Conservation (phyloP, 208 protist genomes). For the Wallacemonas sp. region DNA sequence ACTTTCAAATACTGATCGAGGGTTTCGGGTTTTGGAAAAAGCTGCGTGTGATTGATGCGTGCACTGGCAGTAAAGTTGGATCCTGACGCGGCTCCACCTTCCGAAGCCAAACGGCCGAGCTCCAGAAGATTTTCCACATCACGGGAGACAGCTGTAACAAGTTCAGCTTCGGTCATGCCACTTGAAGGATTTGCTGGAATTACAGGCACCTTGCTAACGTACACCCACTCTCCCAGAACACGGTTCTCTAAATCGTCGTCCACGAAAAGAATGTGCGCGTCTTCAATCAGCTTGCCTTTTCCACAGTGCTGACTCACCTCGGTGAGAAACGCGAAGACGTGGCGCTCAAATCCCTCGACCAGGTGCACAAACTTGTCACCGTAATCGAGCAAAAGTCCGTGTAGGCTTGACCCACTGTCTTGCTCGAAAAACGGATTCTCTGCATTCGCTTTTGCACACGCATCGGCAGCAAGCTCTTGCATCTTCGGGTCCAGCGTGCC, state of each 20-base stretch:
- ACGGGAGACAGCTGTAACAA: slow-evolving; percentile 39
- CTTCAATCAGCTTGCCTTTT: slow-evolving; percentile 20
- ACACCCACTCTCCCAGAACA: slow-evolving; percentile 20
- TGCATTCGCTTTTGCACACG: slow-evolving; percentile 23
- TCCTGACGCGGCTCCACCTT: neutral
- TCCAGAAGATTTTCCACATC: slow-evolving; percentile 60
- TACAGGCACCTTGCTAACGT: slow-evolving; percentile 60
- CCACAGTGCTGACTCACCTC: slow-evolving; percentile 29
- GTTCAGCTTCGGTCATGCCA: slow-evolving; percentile 53
- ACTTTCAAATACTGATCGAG: slow-evolving; percentile 51
- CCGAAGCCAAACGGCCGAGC: slow-evolving; percentile 23
- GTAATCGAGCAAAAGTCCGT: slow-evolving; percentile 62
- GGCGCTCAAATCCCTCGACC: slow-evolving; percentile 59
- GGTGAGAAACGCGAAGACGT: slow-evolving; percentile 48
- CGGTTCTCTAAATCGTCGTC: slow-evolving; percentile 55
- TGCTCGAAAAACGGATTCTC: slow-evolving; percentile 32
- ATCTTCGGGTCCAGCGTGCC: slow-evolving; percentile 15
- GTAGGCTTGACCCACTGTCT: slow-evolving; percentile 19
- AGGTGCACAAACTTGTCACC: slow-evolving; percentile 63
- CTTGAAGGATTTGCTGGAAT: slow-evolving; percentile 16
- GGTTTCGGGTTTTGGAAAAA: slow-evolving; percentile 59
- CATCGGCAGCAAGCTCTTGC: slow-evolving; percentile 22
- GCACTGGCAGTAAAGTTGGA: slow-evolving; percentile 59
- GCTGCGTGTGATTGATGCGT: slow-evolving; percentile 62
- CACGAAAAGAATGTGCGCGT: slow-evolving; percentile 58